These are phyloP conservation scores for Chlorella sp. DNA, from an alignment of 139 green algal species.

Conservation along the genomic window DNA sequence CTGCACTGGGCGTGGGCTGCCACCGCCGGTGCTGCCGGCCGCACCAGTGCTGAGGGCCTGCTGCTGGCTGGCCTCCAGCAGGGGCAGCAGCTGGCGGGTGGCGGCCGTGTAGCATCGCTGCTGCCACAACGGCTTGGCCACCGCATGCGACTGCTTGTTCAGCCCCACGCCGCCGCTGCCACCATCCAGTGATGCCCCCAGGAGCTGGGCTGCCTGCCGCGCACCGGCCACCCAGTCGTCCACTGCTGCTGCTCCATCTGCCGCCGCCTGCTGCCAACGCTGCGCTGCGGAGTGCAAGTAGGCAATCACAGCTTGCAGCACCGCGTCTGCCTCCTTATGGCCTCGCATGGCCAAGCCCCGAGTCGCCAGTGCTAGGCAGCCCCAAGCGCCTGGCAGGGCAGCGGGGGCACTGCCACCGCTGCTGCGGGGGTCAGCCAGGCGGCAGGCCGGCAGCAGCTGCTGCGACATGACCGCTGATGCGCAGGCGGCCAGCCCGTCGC, in stretches of 20 bases:
- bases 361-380: neutral
- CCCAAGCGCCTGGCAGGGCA: neutral
- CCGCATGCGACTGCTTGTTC: slow-evolving; percentile 10
- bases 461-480: neutral
- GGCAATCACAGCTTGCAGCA: neutral
- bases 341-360: slow-evolving; percentile 28
- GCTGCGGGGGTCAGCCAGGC: neutral
- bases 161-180: neutral
- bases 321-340: neutral
- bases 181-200: neutral
- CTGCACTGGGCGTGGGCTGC: neutral
- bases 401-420: neutral
- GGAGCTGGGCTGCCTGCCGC: neutral
- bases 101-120: slow-evolving; percentile 34
- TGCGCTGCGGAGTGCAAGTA: neutral
- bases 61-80: slow-evolving; percentile 14
- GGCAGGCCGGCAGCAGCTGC: neutral
- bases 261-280: slow-evolving; percentile 6
- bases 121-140: slow-evolving; percentile 38
- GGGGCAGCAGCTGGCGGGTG: slow-evolving; percentile 18
- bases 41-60: neutral
- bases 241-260: neutral
- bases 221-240: neutral
- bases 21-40: neutral
- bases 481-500: neutral